A percentile compares a stretch with the other conserved stretches of the same genome.
Conservation (phyloP, 2,329 filamentous ascomycete genomes). For the Ophiostoma ulmi region DNA sequence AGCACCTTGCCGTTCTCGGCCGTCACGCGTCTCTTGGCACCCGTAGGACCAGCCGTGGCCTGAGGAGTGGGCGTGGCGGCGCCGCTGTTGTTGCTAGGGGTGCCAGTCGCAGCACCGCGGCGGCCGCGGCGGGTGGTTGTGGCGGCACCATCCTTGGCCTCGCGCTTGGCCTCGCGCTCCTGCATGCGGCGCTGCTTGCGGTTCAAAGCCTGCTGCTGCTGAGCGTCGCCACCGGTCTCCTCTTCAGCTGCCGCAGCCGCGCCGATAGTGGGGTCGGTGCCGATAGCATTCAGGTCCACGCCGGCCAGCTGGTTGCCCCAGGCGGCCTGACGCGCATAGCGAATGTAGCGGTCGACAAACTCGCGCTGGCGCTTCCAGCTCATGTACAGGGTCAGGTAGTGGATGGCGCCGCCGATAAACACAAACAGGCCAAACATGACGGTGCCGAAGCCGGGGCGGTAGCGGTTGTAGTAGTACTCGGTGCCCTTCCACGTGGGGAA, state of each 20-base stretch:
- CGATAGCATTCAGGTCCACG: slow-evolving; percentile 44
- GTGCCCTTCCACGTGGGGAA: slow-evolving; percentile 97
- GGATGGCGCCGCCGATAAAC: slow-evolving; percentile 71
- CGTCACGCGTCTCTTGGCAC: slow-evolving; percentile 78
- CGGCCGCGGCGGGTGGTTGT: slow-evolving; percentile 32
- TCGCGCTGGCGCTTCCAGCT: slow-evolving; percentile 85
- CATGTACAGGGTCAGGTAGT: slow-evolving; percentile 81
- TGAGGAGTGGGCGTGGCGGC: slow-evolving; percentile 29
- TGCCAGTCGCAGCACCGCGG: slow-evolving; percentile 34
- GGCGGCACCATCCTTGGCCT: slow-evolving; percentile 52
- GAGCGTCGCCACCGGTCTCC: slow-evolving; percentile 35
- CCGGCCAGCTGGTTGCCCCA: slow-evolving; percentile 78
- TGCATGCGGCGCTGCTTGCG: slow-evolving; percentile 82
- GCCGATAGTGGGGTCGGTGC: slow-evolving; percentile 28
- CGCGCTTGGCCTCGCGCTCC: slow-evolving; percentile 75
- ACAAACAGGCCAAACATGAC: slow-evolving; percentile 79
- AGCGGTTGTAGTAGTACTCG: slow-evolving; percentile 95
- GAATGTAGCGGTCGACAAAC: slow-evolving; percentile 88
- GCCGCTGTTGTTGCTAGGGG: slow-evolving; percentile 35
- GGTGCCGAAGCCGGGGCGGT: slow-evolving; percentile 81
- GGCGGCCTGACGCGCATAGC: slow-evolving; percentile 77
- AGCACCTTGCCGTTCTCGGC: slow-evolving; percentile 94
- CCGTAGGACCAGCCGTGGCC: slow-evolving; percentile 53
- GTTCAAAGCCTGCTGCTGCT: slow-evolving; percentile 58
- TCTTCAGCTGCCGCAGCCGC: slow-evolving; percentile 29